phyloP scores from a whole-genome alignment of 1,139 yeast species.

The Pichia sp. region DNA sequence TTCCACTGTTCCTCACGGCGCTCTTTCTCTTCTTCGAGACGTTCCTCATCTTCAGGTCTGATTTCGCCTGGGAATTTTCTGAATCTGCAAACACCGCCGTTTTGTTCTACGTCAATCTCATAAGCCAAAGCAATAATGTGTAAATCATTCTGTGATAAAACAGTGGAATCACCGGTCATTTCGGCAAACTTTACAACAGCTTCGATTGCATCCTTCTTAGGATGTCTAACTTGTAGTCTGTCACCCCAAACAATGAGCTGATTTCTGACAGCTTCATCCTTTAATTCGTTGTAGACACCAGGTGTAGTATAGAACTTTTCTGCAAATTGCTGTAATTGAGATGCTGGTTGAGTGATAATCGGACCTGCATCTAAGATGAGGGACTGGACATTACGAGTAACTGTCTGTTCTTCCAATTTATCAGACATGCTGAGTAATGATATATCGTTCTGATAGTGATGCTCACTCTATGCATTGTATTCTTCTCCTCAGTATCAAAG shows the following conservation, averaged over 20 bases:
- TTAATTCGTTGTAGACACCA: slow-evolving; percentile 79
- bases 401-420: too few species aligned
- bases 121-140: slow-evolving; percentile 88
- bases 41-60: slow-evolving; percentile 16
- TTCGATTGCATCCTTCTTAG: slow-evolving; percentile 54
- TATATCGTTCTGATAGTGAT: too few species aligned
- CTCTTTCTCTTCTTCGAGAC: slow-evolving; percentile 16
- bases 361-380: slow-evolving; percentile 94
- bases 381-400: slow-evolving; percentile 39
- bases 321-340: slow-evolving; percentile 66
- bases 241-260: slow-evolving; percentile 77
- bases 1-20: slow-evolving; percentile 13
- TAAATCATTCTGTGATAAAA: slow-evolving; percentile 83
- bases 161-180: slow-evolving; percentile 86
- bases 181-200: slow-evolving; percentile 71
- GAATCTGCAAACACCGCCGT: slow-evolving; percentile 61
- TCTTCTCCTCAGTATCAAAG: too few species aligned
- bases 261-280: slow-evolving; percentile 76
- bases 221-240: slow-evolving; percentile 60
- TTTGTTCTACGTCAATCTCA: slow-evolving; percentile 70
- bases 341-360: slow-evolving; percentile 76
- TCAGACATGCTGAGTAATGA: too few species aligned
- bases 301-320: slow-evolving; percentile 77
- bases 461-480: too few species aligned
- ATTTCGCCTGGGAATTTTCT: slow-evolving; percentile 69